phyloP scores from a whole-genome alignment of 2,329 filamentous ascomycete genomes.

The Setomelanomma holmii region DNA sequence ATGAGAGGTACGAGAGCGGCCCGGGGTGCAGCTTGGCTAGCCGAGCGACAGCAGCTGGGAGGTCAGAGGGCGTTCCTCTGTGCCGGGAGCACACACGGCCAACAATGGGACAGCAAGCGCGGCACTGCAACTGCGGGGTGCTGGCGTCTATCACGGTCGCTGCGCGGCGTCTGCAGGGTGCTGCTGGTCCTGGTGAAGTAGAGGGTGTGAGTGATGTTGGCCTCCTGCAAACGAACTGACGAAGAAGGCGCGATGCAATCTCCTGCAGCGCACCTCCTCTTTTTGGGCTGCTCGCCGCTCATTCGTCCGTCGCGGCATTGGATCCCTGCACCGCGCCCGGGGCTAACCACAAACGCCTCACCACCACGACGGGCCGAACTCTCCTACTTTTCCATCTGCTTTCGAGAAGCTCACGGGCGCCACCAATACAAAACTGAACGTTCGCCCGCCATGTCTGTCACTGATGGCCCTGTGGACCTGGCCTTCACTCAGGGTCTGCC shows the following conservation, averaged over 20 bases:
- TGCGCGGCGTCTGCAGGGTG: background rate
- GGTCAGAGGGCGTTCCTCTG: slow-evolving; percentile 22
- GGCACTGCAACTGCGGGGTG: slow-evolving; percentile 1
- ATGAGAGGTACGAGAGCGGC: slow-evolving; percentile 40
- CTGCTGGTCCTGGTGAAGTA: background rate
- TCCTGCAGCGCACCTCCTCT: slow-evolving; percentile 34
- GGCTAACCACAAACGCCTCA: slow-evolving; percentile 24
- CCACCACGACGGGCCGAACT: slow-evolving; percentile 17
- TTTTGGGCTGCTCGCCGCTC: slow-evolving; percentile 17
- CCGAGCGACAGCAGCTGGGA: slow-evolving; percentile 37
- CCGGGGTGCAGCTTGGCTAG: slow-evolving; percentile 37
- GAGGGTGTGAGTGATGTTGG: background rate
- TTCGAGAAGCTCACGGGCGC: slow-evolving; percentile 28
- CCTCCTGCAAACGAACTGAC: slow-evolving; percentile 16
- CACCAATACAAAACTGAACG: slow-evolving; percentile 21
- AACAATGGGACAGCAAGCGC: background rate
- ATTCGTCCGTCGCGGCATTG: slow-evolving; percentile 25
- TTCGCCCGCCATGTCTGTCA: slow-evolving; percentile 19
- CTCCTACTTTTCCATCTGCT: slow-evolving; percentile 19
- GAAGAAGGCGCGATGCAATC: slow-evolving; percentile 38
- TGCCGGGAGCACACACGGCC: slow-evolving; percentile 1
- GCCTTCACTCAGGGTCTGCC: slow-evolving; percentile 48
- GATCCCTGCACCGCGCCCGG: slow-evolving; percentile 9
- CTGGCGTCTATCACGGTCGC: background rate
- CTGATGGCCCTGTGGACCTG: slow-evolving; percentile 21